Conservation (phyloP, 2,329 filamentous ascomycete genomes). For the Stenocarpella maydis region DNA sequence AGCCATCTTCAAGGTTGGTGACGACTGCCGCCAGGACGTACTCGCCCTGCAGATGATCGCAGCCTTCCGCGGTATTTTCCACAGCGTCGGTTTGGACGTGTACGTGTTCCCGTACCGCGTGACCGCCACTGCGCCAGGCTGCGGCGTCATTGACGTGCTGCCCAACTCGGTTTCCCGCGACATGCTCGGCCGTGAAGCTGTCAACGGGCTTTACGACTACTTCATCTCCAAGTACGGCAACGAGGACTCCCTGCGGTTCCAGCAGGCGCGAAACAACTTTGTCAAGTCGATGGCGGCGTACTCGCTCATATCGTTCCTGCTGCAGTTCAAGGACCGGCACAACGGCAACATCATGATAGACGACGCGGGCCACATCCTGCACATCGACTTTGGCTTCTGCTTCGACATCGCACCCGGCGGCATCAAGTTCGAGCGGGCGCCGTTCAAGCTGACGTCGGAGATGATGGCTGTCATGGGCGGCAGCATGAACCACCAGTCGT, state of each 20-base stretch:
- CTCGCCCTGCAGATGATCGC: slow-evolving; percentile 97
- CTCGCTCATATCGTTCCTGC: slow-evolving; percentile 92
- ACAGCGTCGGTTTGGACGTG: slow-evolving; percentile 91
- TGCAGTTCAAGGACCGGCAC: slow-evolving; percentile 99
- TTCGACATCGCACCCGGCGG: slow-evolving; percentile 98
- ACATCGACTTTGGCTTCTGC: slow-evolving; percentile 99
- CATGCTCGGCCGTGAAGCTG: slow-evolving; percentile 97
- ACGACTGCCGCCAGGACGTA: slow-evolving; percentile 97
- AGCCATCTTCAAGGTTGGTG: slow-evolving; percentile 99
- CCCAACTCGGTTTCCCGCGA: slow-evolving; percentile 98
- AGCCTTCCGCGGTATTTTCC: slow-evolving; percentile 96
- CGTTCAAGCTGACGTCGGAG: slow-evolving; percentile 96
- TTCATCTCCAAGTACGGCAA: slow-evolving; percentile 97
- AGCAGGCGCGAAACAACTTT: slow-evolving; percentile 94
- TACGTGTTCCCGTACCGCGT: slow-evolving; percentile 98
- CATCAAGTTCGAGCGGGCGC: slow-evolving; percentile 95
- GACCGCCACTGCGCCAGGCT: slow-evolving; percentile 95
- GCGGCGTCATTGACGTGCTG: slow-evolving; percentile 96
- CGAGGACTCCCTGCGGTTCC: slow-evolving; percentile 93
- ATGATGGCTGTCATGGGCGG: slow-evolving; percentile 99
- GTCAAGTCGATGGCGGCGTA: slow-evolving; percentile 99
- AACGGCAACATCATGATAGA: slow-evolving; percentile 99
- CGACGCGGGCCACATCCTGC: slow-evolving; percentile 94
- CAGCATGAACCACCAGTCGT: slow-evolving; percentile 82
- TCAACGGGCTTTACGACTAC: slow-evolving; percentile 98